A percentile compares a stretch with the other conserved stretches of the same genome.
Evolutionary conservation across 2,329 filamentous ascomycete species (phyloP).

Genomic region (Penicillium sp.): DNA sequence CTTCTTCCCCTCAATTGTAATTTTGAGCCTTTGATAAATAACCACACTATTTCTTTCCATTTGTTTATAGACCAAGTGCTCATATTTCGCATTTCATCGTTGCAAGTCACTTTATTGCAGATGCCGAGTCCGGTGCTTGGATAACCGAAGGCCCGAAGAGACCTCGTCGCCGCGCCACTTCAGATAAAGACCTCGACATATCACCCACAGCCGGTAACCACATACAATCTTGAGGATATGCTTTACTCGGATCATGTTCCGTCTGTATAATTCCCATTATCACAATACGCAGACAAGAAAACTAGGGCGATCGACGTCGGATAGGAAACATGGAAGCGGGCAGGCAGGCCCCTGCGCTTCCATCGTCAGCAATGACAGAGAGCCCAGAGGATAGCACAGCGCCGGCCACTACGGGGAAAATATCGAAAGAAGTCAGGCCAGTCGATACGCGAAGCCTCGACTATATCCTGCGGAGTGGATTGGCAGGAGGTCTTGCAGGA

Average conservation of each 20-base stretch:
- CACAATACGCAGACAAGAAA: constrained; percentile 7
- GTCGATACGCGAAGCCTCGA: constrained; percentile 70
- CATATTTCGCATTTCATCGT: background rate
- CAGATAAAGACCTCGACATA: background rate
- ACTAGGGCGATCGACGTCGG: constrained; percentile 18
- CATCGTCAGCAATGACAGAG: constrained; percentile 15
- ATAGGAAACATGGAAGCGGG: constrained; percentile 29
- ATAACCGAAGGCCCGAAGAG: constrained; percentile 9
- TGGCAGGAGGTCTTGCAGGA: constrained; percentile 86
- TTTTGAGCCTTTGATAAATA: background rate
- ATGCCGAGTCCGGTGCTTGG: constrained; percentile 1
- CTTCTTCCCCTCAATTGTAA: background rate
- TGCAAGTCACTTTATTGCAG: too few species aligned
- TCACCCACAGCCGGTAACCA: background rate
- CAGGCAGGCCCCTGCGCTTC: constrained; percentile 21
- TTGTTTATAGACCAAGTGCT: background rate
- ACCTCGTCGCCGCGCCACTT: constrained; percentile 11
- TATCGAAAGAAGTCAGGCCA: constrained; percentile 31
- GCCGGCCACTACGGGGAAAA: constrained; percentile 11
- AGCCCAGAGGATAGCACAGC: constrained; percentile 12
- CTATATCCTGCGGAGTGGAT: constrained; percentile 76
- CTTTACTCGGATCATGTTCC: constrained; percentile 26
- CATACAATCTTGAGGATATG: background rate
- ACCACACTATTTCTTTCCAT: background rate
- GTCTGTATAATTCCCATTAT: constrained; percentile 15